These are phyloP conservation scores for Ogataea minuta DNA, from an alignment of 805 yeast genomes.

Conservation along the genomic window DNA sequence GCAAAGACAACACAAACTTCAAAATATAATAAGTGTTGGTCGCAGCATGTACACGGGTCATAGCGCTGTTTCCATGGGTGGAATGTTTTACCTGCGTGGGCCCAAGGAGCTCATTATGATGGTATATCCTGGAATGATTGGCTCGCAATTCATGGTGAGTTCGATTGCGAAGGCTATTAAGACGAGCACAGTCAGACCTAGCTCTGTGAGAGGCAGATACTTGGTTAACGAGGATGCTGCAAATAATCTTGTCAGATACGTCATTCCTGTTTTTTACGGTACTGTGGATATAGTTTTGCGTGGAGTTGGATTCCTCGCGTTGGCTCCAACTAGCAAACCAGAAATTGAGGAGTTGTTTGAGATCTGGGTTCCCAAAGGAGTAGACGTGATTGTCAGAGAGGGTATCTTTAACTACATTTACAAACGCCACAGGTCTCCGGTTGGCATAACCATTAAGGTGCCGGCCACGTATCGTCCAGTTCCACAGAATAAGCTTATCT, in stretches of 20 bases:
- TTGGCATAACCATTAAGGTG: constrained; percentile 18
- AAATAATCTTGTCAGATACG: constrained; percentile 40
- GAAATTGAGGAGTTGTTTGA: constrained; percentile 37
- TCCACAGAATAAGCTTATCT: constrained; percentile 21
- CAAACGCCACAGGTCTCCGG: constrained; percentile 18
- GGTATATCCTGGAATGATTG: constrained; percentile 44
- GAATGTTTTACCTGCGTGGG: constrained; percentile 55
- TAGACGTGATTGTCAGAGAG: constrained; percentile 50
- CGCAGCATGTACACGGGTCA: constrained; percentile 25
- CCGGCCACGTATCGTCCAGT: constrained; percentile 12
- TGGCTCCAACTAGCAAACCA: constrained; percentile 55
- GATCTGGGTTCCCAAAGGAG: constrained; percentile 54
- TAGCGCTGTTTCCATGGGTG: constrained; percentile 48
- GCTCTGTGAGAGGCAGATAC: constrained; percentile 25
- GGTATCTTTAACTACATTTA: constrained; percentile 29
- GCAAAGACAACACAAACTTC: constrained; percentile 5
- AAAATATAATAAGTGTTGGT: constrained; percentile 12
- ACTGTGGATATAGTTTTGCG: constrained; percentile 62
- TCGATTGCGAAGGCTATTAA: constrained; percentile 1
- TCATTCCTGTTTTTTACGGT: constrained; percentile 72
- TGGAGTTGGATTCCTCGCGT: constrained; percentile 60
- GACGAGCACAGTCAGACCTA: constrained; percentile 16
- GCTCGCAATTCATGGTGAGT: constrained; percentile 36
- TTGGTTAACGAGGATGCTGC: constrained; percentile 26
- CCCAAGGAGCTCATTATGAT: constrained; percentile 52